Conservation (phyloP, 305 asterid species). For the Euphrasia arctica region DNA sequence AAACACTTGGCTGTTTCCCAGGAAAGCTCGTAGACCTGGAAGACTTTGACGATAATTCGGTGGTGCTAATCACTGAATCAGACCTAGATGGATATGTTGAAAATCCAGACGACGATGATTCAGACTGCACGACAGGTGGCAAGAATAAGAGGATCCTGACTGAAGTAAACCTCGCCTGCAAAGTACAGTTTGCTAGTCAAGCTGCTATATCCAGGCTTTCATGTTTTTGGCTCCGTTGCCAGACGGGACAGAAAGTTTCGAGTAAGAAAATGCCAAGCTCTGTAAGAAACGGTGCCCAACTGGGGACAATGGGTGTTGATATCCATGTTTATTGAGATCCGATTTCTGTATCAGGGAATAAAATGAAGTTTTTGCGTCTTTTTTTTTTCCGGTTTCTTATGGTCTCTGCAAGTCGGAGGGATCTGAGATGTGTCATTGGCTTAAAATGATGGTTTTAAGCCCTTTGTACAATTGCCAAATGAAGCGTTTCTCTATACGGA, state of each 20-base stretch:
- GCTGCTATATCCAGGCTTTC: constrained; percentile 74
- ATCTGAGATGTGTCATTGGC: constrained; percentile 20
- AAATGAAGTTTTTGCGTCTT: constrained; percentile 22
- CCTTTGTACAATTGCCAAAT: constrained; percentile 31
- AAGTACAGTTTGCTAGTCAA: constrained; percentile 67
- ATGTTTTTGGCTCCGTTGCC: constrained; percentile 66
- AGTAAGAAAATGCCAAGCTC: constrained; percentile 45
- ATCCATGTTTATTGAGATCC: constrained; percentile 57
- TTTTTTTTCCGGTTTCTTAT: neutral
- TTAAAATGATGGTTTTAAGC: constrained; percentile 23
- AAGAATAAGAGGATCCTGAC: constrained; percentile 31
- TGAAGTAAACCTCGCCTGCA: constrained; percentile 53
- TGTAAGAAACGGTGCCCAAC: constrained; percentile 26
- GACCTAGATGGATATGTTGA: constrained; percentile 93
- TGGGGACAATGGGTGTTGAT: constrained; percentile 45
- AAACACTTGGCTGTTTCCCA: constrained; percentile 26
- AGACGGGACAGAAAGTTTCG: constrained; percentile 46
- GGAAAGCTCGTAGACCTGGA: constrained; percentile 27
- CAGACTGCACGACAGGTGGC: constrained; percentile 10
- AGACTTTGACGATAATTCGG: constrained; percentile 63
- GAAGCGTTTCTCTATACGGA: constrained; percentile 22
- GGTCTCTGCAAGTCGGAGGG: constrained; percentile 19
- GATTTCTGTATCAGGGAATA: constrained; percentile 20
- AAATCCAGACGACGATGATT: constrained; percentile 29
- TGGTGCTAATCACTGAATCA: constrained; percentile 71